These are phyloP conservation scores for Plasmodium gaboni DNA, from an alignment of 169 alveolate species.

Conservation along the genomic window DNA sequence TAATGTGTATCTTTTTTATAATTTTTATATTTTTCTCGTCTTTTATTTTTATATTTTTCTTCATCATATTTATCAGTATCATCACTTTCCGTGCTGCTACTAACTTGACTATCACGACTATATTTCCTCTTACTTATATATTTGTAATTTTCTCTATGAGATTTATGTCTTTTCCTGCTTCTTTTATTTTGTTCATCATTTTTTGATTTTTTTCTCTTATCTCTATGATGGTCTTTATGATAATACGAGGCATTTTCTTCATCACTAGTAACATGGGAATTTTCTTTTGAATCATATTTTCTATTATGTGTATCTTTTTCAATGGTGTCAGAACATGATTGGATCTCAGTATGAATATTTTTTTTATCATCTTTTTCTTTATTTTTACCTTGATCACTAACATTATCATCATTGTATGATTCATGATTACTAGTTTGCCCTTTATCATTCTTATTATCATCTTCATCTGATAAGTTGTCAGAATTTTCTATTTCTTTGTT, in stretches of 20 bases:
- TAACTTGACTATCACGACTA: neutral
- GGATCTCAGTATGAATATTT: no score
- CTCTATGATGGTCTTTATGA: neutral
- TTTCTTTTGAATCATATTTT: no score
- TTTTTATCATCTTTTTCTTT: neutral
- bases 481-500: slow-evolving; percentile 1
- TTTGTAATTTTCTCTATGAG: neutral
- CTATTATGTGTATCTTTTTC: no score
- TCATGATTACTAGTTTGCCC: no score
- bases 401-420: neutral
- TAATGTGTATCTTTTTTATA: slow-evolving; percentile 1
- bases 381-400: neutral
- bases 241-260: neutral
- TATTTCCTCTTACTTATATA: neutral
- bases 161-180: neutral
- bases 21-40: slow-evolving; percentile 1
- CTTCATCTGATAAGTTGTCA: neutral
- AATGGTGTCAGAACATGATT: no score
- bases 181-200: neutral
- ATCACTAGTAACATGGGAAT: neutral
- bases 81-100: neutral
- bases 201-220: no score
- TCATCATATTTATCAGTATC: neutral
- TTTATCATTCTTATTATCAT: no score
- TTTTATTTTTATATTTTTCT: neutral